Percentiles rank a stretch among this genome's conserved stretches.
These are phyloP conservation scores for Cytospora piceae DNA, from an alignment of 2,329 filamentous ascomycete species.

Conservation along the genomic window DNA sequence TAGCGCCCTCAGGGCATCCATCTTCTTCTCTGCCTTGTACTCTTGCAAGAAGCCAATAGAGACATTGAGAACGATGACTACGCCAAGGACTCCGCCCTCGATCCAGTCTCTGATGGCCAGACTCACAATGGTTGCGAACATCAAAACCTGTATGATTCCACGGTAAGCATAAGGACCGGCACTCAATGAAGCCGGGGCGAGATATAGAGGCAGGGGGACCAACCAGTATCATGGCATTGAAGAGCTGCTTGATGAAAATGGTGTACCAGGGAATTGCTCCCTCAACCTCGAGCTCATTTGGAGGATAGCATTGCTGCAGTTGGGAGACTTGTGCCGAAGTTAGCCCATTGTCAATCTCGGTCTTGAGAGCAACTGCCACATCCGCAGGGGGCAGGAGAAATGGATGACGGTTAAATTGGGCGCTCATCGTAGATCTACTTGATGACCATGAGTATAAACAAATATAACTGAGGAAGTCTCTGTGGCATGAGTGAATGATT, in stretches of 20 bases:
- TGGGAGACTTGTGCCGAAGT: slow-evolving; percentile 61
- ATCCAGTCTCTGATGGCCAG: slow-evolving; percentile 62
- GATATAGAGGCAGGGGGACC: slow-evolving; percentile 35
- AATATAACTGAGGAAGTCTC: neutral
- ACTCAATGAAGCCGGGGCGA: slow-evolving; percentile 34
- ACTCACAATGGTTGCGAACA: slow-evolving; percentile 75
- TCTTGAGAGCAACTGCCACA: slow-evolving; percentile 64
- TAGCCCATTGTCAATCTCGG: slow-evolving; percentile 70
- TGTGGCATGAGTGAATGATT: slow-evolving; percentile 13
- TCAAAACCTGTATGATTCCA: slow-evolving; percentile 66
- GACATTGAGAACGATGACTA: slow-evolving; percentile 62
- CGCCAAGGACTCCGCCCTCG: slow-evolving; percentile 41
- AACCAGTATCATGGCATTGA: slow-evolving; percentile 78
- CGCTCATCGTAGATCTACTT: slow-evolving; percentile 43
- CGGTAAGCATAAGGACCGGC: slow-evolving; percentile 42
- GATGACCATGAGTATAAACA: slow-evolving; percentile 17
- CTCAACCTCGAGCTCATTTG: slow-evolving; percentile 72
- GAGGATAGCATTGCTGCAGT: slow-evolving; percentile 63
- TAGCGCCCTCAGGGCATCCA: slow-evolving; percentile 65
- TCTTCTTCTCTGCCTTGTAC: slow-evolving; percentile 67
- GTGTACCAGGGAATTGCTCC: slow-evolving; percentile 71
- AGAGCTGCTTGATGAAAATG: slow-evolving; percentile 72
- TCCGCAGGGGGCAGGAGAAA: slow-evolving; percentile 65
- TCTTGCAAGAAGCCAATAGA: slow-evolving; percentile 70
- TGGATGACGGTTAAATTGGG: slow-evolving; percentile 57